Base-by-base conservation (phyloP, 805 yeast genomes). In the Cyberlindnera suaveolens region DNA sequence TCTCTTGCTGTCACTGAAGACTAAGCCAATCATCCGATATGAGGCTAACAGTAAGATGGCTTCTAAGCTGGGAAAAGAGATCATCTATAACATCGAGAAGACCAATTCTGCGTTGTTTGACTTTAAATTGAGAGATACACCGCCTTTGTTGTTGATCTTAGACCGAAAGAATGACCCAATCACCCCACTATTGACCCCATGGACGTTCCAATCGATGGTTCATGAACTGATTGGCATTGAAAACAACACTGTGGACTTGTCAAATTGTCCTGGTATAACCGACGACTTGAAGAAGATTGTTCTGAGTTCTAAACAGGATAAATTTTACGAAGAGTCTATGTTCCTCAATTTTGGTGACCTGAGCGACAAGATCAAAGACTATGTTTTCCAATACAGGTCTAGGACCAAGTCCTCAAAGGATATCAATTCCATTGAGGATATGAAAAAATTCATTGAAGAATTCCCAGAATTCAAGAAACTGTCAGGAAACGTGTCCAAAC, bases 171-270 rank as follows among this genome's bases (percentile, higher is more conserved):
- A 78, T 56, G 99, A 93, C 63, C 97, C 99, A 3, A 70, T 91
- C 13, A 91, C 99, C 1, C 97, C 99, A 1, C 71, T 93, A 27
- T 66, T 93, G 39, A 78, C 83, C 33, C 99, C 98, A 2, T 93
- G 99, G 99, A 90, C 99, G 1, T 93, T 88, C 64, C 98, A 91
- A 60, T 85, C 96, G 2, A 91, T 93, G 98, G 87, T 93, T 15
- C 96, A 91, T 61, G 98, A 95, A 60, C 73, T 89, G 18, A 68
- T 93, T 27, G 96, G 91, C 2, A 85, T 93, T 45, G 67, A 71
- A 30, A 83, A 88, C 57, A 91, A 93, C 53, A 75, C 90, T 3
- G 95, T 88, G 4, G 83, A 79, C 52, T 61, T 90, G 31, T 68
- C 81, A 0, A 55, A 63, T 1, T 72, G 77, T 1, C 75, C 83